Evolutionary conservation across 108 stramenopile species (phyloP).

Genomic region (Skeletonema tropicum): DNA sequence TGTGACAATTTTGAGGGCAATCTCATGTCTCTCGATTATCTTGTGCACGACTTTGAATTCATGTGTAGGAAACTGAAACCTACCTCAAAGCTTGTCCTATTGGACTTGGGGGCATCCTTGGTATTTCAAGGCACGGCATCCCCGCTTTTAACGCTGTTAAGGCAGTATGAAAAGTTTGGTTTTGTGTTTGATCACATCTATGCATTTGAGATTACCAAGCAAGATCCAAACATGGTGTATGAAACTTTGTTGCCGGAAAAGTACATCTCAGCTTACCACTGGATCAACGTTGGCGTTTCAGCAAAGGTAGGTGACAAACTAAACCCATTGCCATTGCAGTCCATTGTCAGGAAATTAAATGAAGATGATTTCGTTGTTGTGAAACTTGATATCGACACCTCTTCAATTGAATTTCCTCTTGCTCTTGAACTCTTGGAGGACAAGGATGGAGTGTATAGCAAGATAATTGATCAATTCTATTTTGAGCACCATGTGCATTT

Average conservation of each 20-base stretch:
- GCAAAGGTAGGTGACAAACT: conserved; percentile 16
- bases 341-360: conserved; percentile 37
- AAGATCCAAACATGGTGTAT: conserved; percentile 44
- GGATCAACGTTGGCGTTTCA: conserved; percentile 61
- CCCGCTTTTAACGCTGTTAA: conserved; percentile 41
- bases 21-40: conserved; percentile 48
- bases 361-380: conserved; percentile 37
- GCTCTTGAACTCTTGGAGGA: conserved; percentile 31
- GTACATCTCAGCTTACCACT: conserved; percentile 55
- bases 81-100: conserved; percentile 42
- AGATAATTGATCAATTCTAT: conserved; percentile 77
- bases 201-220: conserved; percentile 52
- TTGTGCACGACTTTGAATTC: conserved; percentile 73
- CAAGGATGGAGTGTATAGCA: conserved; percentile 2
- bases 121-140: conserved; percentile 41
- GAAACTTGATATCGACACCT: conserved; percentile 70
- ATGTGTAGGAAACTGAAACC: conserved; percentile 61
- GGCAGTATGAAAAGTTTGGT: conserved; percentile 59
- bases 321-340: conserved; percentile 70
- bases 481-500: conserved; percentile 74
- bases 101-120: conserved; percentile 74
- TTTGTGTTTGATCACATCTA: conserved; percentile 78
- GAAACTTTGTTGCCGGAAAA: conserved; percentile 28
- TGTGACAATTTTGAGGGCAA: conserved; percentile 2
- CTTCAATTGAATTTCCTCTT: conserved; percentile 38